Evolutionary conservation across 1,284 basidiomycete genomes (phyloP), one percentile per base, ranked within the genome.

Genomic region (Lentinula novae-zelandiae): DNA sequence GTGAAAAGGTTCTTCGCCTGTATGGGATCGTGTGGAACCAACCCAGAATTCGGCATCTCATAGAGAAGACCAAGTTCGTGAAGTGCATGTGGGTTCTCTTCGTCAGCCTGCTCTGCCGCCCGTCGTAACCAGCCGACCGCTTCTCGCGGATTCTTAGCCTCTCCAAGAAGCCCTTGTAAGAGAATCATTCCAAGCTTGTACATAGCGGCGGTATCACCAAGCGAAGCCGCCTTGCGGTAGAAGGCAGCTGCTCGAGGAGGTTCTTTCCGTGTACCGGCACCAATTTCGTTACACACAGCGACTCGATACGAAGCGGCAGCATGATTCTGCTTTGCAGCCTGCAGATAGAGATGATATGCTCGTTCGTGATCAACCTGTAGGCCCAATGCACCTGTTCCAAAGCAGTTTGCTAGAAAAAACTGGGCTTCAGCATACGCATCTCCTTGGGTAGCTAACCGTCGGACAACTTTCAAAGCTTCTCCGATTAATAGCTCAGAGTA

Each of bases 141-240:
- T 72, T 99, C 96, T 53, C 95, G 86, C 0, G 89, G 86, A 69
- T 96, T 98, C 63, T 85, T 86, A 56, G 83, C 87, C 72, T 97
- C 94, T 15, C 89, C 92, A 27, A 98, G 81, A 31, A 89, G 75
- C 3, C 96, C 96, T 52, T 93, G 86, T 15, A 99, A 81, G 50
- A 98, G 81, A 63, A 98, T 93, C 89, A 98, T 95, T 13, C 95
- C 96, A 13, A 99, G 85, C 75, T 99, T 99, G 81, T 98, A 99
- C 97, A 99, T 99, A 1, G 96, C 97, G 46, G 96, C 89, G 0
- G 96, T 98, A 73, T 99, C 97, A 38, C 96, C 96, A 36, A 99
- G 78, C 0, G 95, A 95, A 2, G 95, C 95, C 1, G 97, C 93
- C 76, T 99, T 98, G 64, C 96, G 88, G 76, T 98, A 99, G 74